Conservation (phyloP, 371 early-diverging fungal species). For the Saksenaea vasiformis region DNA sequence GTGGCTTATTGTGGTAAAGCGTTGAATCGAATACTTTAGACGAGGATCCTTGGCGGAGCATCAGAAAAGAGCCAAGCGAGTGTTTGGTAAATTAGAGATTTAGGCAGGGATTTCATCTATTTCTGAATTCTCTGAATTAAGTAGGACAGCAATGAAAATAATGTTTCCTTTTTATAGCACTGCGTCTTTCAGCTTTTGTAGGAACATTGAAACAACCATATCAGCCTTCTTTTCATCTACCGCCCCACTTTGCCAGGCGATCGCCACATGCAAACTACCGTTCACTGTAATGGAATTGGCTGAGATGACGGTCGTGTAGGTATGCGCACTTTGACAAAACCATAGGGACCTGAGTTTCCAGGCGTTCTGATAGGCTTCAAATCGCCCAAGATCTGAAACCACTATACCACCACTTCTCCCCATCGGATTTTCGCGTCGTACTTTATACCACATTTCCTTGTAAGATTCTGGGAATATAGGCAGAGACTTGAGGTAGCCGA, state of each 20-base stretch:
- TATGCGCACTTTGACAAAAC: slow-evolving; percentile 45
- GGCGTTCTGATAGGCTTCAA: not conserved
- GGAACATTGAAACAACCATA: not conserved
- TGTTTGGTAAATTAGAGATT: too few species aligned
- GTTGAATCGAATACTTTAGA: too few species aligned
- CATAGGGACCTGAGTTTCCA: slow-evolving; percentile 26
- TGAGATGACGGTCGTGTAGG: slow-evolving; percentile 19
- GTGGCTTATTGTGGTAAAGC: too few species aligned
- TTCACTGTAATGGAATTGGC: slow-evolving; percentile 27
- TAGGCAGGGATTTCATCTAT: too few species aligned
- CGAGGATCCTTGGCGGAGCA: too few species aligned
- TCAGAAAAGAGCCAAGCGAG: too few species aligned
- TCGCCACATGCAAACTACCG: slow-evolving; percentile 17
- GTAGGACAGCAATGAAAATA: too few species aligned
- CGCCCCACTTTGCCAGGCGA: slow-evolving; percentile 39
- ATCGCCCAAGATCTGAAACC: slow-evolving; percentile 40
- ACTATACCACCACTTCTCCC: slow-evolving; percentile 43
- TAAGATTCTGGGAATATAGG: slow-evolving; percentile 33
- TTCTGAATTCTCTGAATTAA: too few species aligned
- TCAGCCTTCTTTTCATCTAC: slow-evolving; percentile 20
- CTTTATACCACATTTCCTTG: slow-evolving; percentile 24
- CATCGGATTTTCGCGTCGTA: slow-evolving; percentile 19
- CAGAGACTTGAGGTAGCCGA: slow-evolving; percentile 22
- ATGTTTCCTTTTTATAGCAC: too few species aligned
- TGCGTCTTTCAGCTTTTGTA: not conserved